A percentile compares a stretch with the other conserved stretches of the same genome.
These are phyloP conservation scores for Nissolia schottii DNA, from an alignment of 306 rosid species.

Conservation along the genomic window DNA sequence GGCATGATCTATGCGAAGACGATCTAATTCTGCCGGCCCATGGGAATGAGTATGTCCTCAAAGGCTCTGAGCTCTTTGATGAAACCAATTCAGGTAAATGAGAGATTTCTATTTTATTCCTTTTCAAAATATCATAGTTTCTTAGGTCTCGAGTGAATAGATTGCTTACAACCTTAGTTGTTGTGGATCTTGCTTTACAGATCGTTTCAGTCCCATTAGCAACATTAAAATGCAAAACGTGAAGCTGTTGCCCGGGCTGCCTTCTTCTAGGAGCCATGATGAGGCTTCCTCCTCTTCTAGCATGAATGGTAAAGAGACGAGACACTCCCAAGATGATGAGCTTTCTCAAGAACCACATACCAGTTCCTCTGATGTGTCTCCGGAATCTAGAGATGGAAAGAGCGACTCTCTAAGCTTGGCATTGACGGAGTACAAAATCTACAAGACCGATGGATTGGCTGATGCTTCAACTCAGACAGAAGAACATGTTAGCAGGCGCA, in stretches of 20 bases:
- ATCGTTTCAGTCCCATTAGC: slow-evolving; percentile 58
- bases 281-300: slow-evolving; percentile 86
- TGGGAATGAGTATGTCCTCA: slow-evolving; percentile 93
- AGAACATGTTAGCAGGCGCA: slow-evolving; percentile 50
- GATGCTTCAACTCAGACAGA: slow-evolving; percentile 97
- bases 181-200: slow-evolving; percentile 35
- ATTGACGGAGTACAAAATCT: slow-evolving; percentile 83
- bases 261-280: slow-evolving; percentile 67
- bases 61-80: slow-evolving; percentile 97
- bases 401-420: slow-evolving; percentile 67
- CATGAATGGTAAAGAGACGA: slow-evolving; percentile 78
- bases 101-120: slow-evolving; percentile 10
- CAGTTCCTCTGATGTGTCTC: slow-evolving; percentile 66
- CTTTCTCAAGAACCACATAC: slow-evolving; percentile 56
- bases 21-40: slow-evolving; percentile 87
- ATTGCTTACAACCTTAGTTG: neutral
- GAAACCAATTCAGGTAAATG: slow-evolving; percentile 74
- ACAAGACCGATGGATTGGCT: slow-evolving; percentile 76
- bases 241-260: slow-evolving; percentile 75
- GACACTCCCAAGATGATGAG: slow-evolving; percentile 72
- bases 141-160: neutral
- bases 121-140: neutral
- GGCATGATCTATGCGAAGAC: slow-evolving; percentile 94
- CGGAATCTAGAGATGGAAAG: slow-evolving; percentile 64
- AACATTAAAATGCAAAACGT: slow-evolving; percentile 52